Base-by-base conservation (phyloP, 345 rosid species). In the Triadica sebifera region DNA sequence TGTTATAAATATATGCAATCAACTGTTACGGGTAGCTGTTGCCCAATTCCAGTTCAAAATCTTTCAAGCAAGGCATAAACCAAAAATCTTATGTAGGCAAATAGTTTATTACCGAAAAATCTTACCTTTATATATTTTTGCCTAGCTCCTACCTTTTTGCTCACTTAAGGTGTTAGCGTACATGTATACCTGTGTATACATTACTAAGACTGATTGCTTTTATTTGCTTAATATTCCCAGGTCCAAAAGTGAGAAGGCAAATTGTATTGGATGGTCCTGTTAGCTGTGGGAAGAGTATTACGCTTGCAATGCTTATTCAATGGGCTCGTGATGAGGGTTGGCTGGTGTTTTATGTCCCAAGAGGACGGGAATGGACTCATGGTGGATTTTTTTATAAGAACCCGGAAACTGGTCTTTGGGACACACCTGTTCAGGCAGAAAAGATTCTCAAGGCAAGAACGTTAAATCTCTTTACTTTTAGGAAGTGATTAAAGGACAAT, bases 311-410 rank as follows among this genome's bases (percentile, higher is more conserved):
- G 99, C 94, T 91, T 82, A 98, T 95, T 73, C 90, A 89, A 34
- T 95, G 98, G 98, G 99, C 99, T 79, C 94, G 98, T 61, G 89
- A 93, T 11, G 93, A 95, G 79, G 99, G 98, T 60, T 93, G 99
- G 98, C 82, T 95, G 37, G 97, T 95, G 74, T 85, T 95, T 13
- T 95, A 95, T 90, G 94, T 84, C 49, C 98, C 97, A 3, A 86
- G 80, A 77, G 98, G 94, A 61, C 80, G 94, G 64, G 90, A 90
- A 61, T 95, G 99, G 97, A 86, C 98, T 74, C 99, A 88, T 74
- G 93, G 99, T 39, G 99, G 96, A 19, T 93, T 82, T 78, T 91
- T 86, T 78, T 90, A 91, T 80, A 91, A 90, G 80, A 90, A 91
- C 74, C 94, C 82, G 7, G 82, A 85, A 58, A 90, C 97, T 22